These are phyloP conservation scores for Globisporangium splendens DNA, from an alignment of 352 stramenopile species.

Conservation along the genomic window DNA sequence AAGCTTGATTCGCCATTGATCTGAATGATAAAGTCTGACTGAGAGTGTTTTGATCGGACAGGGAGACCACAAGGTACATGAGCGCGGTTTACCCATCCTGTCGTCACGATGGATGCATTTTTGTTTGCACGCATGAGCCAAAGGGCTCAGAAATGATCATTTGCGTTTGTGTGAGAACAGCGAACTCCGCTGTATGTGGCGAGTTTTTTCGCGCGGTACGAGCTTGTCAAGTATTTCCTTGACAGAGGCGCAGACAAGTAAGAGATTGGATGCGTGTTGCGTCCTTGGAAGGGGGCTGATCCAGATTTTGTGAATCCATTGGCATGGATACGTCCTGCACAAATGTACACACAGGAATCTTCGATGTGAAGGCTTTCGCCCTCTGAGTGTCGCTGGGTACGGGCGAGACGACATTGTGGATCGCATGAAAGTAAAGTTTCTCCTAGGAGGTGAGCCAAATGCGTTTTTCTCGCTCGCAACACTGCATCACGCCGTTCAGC, in stretches of 20 bases:
- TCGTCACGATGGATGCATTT: too few species aligned
- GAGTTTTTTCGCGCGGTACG: constrained; percentile 54
- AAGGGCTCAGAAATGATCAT: too few species aligned
- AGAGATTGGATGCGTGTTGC: constrained; percentile 3
- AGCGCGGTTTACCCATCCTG: background rate
- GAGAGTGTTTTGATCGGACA: background rate
- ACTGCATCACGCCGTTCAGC: background rate
- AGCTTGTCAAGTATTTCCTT: constrained; percentile 49
- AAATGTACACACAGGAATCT: constrained; percentile 51
- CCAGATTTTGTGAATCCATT: too few species aligned
- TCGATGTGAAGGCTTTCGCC: constrained; percentile 34
- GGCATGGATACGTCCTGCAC: too few species aligned
- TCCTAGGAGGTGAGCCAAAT: constrained; percentile 33
- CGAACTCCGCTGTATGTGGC: constrained; percentile 62
- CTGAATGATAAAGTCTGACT: background rate
- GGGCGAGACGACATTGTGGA: constrained; percentile 36
- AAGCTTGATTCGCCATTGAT: too few species aligned
- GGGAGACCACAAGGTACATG: constrained; percentile 1
- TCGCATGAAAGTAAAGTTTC: constrained; percentile 61
- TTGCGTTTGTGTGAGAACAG: constrained; percentile 13
- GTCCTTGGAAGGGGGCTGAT: too few species aligned
- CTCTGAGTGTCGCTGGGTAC: constrained; percentile 46
- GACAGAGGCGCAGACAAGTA: constrained; percentile 61
- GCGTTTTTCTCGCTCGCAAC: too few species aligned
- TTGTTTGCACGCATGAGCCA: background rate